A percentile compares a stretch with the other conserved stretches of the same genome.
Evolutionary conservation across 2,329 filamentous ascomycete species (phyloP).

Genomic region (Cordyceps cateniannulata): DNA sequence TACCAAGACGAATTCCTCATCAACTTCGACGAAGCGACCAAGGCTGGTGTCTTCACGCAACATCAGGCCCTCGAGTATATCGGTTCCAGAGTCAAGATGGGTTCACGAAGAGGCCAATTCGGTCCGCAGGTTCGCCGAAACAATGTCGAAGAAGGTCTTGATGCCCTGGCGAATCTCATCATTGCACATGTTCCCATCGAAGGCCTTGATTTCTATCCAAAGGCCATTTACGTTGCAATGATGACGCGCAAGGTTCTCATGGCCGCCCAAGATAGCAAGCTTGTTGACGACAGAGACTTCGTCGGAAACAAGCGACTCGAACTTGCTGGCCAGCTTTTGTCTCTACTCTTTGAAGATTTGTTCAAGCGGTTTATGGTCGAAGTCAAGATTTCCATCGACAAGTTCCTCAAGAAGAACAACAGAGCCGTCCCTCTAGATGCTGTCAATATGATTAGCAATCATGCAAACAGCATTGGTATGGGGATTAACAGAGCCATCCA

Average conservation of each 20-base stretch:
- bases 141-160: constrained; percentile 83
- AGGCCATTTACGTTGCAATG: constrained; percentile 90
- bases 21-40: constrained; percentile 89
- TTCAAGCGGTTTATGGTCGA: constrained; percentile 93
- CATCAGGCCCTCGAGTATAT: constrained; percentile 94
- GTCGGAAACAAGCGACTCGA: constrained; percentile 97
- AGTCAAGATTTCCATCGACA: constrained; percentile 90
- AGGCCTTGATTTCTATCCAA: constrained; percentile 91
- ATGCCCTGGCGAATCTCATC: constrained; percentile 86
- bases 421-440: constrained; percentile 85
- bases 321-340: constrained; percentile 87
- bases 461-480: constrained; percentile 80
- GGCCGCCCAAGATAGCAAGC: constrained; percentile 79
- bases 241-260: constrained; percentile 97
- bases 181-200: constrained; percentile 91
- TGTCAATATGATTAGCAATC: constrained; percentile 72
- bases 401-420: constrained; percentile 89
- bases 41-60: constrained; percentile 80
- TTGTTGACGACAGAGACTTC: constrained; percentile 95
- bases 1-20: constrained; percentile 95
- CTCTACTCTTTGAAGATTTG: constrained; percentile 90
- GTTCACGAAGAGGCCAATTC: constrained; percentile 55
- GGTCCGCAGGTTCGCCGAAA: constrained; percentile 60
- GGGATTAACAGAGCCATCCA: constrained; percentile 96
- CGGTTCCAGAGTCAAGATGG: constrained; percentile 81